These are phyloP conservation scores for Terfezia claveryi DNA, from an alignment of 495 filamentous ascomycete genomes.

Conservation along the genomic window DNA sequence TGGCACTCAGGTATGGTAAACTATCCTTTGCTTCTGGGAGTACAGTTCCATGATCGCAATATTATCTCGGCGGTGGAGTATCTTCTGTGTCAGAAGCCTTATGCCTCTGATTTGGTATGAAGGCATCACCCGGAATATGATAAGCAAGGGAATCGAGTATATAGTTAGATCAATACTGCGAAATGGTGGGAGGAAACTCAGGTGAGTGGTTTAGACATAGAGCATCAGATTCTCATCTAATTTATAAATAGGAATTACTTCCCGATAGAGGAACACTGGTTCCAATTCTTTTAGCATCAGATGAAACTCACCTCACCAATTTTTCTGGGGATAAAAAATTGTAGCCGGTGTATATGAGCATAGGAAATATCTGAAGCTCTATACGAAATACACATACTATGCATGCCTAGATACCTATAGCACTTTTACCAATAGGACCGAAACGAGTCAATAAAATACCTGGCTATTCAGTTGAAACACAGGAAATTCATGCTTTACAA, in stretches of 20 bases:
- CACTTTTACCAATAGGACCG: slow-evolving; percentile 1
- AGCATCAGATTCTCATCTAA: too few relatives aligned
- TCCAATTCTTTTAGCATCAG: slow-evolving; percentile 1
- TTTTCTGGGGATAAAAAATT: slow-evolving; percentile 5
- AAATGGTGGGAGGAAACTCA: too few relatives aligned
- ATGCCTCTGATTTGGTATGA: neutral
- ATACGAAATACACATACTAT: neutral
- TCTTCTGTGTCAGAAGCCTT: neutral
- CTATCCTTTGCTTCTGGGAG: too few relatives aligned
- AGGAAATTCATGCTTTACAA: neutral
- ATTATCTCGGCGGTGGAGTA: neutral
- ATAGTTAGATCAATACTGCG: neutral
- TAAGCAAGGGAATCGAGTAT: neutral
- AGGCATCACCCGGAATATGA: neutral
- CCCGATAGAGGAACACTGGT: neutral
- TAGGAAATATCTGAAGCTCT: slow-evolving; percentile 4
- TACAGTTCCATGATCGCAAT: neutral
- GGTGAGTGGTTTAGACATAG: too few relatives aligned
- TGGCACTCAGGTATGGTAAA: too few relatives aligned
- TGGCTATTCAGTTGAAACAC: neutral
- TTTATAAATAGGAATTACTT: neutral
- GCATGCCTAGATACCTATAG: slow-evolving; percentile 1
- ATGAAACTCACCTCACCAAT: slow-evolving; percentile 9
- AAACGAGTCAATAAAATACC: neutral
- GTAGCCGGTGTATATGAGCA: slow-evolving; percentile 7